Percentiles rank a stretch among this genome's conserved stretches.
phyloP scores from a whole-genome alignment of 2,329 filamentous ascomycete genomes.

The Lomentospora prolificans region DNA sequence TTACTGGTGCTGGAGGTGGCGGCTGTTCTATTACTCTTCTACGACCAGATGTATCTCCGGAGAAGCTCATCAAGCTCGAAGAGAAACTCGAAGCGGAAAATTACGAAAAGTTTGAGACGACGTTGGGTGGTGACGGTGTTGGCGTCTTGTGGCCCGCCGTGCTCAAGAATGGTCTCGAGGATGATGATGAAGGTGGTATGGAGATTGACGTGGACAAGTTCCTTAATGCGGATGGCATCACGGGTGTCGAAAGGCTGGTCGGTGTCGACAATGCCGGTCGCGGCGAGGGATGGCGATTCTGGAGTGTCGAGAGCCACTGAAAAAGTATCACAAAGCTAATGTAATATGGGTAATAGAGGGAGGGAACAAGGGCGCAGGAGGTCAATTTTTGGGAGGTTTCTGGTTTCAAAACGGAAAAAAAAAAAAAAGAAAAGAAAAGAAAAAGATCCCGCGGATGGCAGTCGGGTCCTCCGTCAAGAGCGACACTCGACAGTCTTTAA shows the following conservation, averaged over 20 bases:
- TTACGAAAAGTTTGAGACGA: conserved; percentile 80
- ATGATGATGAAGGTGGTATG: conserved; percentile 70
- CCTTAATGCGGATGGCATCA: conserved; percentile 70
- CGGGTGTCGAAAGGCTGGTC: conserved; percentile 79
- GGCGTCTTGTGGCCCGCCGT: conserved; percentile 92
- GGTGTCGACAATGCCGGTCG: conserved; percentile 62
- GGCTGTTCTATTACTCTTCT: conserved; percentile 92
- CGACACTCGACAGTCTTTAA: too few species aligned
- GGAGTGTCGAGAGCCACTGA: conserved; percentile 49
- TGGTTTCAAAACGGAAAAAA: not conserved
- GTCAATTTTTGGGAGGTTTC: not conserved
- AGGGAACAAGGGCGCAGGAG: not conserved
- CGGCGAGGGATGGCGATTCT: conserved; percentile 80
- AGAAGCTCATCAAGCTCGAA: conserved; percentile 55
- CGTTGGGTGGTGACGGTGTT: conserved; percentile 84
- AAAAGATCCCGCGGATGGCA: too few species aligned
- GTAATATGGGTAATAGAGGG: conserved; percentile 3
- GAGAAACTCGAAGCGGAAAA: conserved; percentile 57
- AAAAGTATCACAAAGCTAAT: not conserved
- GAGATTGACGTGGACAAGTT: conserved; percentile 85
- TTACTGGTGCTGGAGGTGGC: conserved; percentile 90
- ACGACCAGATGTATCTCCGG: conserved; percentile 49
- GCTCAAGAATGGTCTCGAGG: conserved; percentile 71
- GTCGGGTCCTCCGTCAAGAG: too few species aligned
- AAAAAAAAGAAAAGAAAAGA: not conserved